Conservation (phyloP, 2,329 filamentous ascomycete genomes). For the Penicillium concentricum region DNA sequence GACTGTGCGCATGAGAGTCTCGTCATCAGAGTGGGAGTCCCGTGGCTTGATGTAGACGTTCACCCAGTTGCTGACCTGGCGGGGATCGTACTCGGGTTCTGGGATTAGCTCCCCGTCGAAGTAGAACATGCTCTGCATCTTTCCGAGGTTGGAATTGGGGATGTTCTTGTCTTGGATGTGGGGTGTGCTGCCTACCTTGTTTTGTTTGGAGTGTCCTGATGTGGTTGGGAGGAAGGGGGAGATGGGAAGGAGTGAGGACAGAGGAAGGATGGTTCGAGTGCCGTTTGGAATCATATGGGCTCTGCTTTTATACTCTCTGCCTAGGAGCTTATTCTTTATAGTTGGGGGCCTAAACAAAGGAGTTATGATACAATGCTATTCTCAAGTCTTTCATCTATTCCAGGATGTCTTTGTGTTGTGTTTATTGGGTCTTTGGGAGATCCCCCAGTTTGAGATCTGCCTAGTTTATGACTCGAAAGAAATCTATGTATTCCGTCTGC, state of each 20-base stretch:
- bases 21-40: not conserved
- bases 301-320: not conserved
- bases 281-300: not conserved
- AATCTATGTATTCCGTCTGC: not conserved
- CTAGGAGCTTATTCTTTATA: not conserved
- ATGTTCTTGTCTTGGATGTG: not conserved
- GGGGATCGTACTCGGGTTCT: conserved; percentile 5
- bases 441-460: not conserved
- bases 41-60: not conserved
- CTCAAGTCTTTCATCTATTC: not conserved
- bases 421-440: not conserved
- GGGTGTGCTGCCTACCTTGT: not conserved
- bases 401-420: not conserved
- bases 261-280: not conserved
- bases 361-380: not conserved
- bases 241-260: not conserved
- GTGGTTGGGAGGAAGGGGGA: not conserved
- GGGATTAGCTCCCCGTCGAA: conserved; percentile 2
- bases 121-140: conserved; percentile 9
- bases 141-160: not conserved
- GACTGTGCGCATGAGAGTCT: not conserved
- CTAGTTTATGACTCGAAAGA: not conserved
- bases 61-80: conserved; percentile 7
- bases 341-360: not conserved
- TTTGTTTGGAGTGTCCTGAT: not conserved